phyloP scores from a whole-genome alignment of 345 rosid genomes.

The Hibiscus tridactylites region DNA sequence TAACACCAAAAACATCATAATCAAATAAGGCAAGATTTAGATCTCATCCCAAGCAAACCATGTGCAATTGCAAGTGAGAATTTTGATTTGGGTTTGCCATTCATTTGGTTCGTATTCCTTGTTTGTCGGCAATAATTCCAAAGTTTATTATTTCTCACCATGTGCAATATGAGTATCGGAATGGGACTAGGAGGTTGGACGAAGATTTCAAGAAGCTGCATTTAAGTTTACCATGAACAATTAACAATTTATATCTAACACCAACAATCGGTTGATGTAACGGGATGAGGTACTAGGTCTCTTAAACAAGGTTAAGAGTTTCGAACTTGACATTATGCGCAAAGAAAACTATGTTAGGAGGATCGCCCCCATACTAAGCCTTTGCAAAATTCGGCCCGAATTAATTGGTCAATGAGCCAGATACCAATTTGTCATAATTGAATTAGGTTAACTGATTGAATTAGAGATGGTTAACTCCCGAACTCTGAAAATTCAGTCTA shows the following conservation, averaged over 20 bases:
- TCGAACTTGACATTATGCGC: no score
- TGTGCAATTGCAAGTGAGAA: conserved; percentile 8
- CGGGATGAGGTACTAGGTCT: no score
- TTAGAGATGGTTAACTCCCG: no score
- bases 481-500: no score
- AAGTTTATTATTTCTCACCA: conserved; percentile 1
- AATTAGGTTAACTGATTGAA: no score
- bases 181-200: neutral
- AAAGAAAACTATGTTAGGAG: no score
- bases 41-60: conserved; percentile 10
- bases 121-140: conserved; percentile 5
- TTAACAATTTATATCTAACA: neutral
- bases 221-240: neutral
- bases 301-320: no score
- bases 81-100: neutral
- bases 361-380: no score
- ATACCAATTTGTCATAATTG: no score
- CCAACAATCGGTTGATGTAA: no score
- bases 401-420: no score
- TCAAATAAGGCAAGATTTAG: neutral
- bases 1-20: neutral
- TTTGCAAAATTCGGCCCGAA: no score
- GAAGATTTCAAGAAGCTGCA: conserved; percentile 1
- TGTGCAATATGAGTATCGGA: neutral
- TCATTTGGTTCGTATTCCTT: neutral